Base-by-base conservation (phyloP, 331 rosid species). In the Prunus yedoensis region DNA sequence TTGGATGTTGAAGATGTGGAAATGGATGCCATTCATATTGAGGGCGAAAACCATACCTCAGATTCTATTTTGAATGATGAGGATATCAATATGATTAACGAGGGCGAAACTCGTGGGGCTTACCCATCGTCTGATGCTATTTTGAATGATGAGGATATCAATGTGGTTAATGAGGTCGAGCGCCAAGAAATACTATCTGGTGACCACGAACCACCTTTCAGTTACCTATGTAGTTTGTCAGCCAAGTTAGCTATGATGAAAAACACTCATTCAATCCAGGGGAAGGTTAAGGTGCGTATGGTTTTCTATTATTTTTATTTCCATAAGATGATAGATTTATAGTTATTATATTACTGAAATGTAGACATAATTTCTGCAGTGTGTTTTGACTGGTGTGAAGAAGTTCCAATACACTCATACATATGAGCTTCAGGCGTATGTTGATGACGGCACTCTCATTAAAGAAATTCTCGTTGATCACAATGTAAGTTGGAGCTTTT, bases 381-480 rank as follows among this genome's bases (percentile, higher is more conserved):
- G 97, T 79, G 82, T 90, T 84, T 79, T 94, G 88, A 92, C 99
- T 70, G 97, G 96, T 27, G 96, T 94, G 50, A 94, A 94, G 83
- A 84, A 89, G 41, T 94, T 94, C 88, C 95, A 86, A 57, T 94
- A 77, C 78, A 89, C 74, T 84, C 76, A 38, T 66, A 79, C 91
- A 82, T 94, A 87, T 53, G 95, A 94, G 53, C 98, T 94, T 74
- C 87, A 50, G 78, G 97, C 73, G 46, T 91, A 87, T 79, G 86
- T 94, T 54, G 98, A 94, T 70, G 98, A 94, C 62, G 98, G 98
- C 46, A 89, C 97, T 78, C 93, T 94, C 82, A 94, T 94, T 68
- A 80, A 91, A 30, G 97, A 91, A 89, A 82, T 91, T 63, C 79
- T 86, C 68, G 84, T 94, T 51, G 87, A 89, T 83, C 96, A 87